Conservation (phyloP, 179 eudicot species). For the Sideroxylon spinosum region DNA sequence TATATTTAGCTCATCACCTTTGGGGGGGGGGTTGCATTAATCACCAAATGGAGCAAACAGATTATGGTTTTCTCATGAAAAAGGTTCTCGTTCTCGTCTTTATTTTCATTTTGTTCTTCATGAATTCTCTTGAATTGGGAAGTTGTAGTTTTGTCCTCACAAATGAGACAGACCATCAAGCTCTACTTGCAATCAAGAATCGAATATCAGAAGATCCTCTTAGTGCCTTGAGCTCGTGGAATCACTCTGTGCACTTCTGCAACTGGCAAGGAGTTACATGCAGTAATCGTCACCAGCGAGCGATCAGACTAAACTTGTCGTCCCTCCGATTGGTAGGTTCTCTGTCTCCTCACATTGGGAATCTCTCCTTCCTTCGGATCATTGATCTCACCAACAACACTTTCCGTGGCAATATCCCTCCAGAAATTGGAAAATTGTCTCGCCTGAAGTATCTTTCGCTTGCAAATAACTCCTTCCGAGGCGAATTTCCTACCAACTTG, state of each 20-base stretch:
- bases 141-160: neutral
- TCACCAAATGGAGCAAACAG: neutral
- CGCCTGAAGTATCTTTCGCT: neutral
- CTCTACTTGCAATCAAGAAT: slow-evolving; percentile 15
- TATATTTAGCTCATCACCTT: neutral
- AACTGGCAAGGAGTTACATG: slow-evolving; percentile 16
- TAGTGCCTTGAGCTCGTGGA: slow-evolving; percentile 19
- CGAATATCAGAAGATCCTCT: slow-evolving; percentile 7
- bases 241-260: slow-evolving; percentile 19
- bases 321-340: slow-evolving; percentile 7
- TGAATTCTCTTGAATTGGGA: neutral
- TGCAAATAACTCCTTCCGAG: slow-evolving; percentile 4
- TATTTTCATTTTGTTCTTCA: neutral
- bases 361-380: slow-evolving; percentile 15
- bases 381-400: slow-evolving; percentile 9
- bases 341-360: slow-evolving; percentile 20
- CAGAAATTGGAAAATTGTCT: neutral
- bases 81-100: neutral
- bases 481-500: slow-evolving; percentile 17
- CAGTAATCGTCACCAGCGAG: slow-evolving; percentile 14
- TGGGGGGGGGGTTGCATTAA: neutral
- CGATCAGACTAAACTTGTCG: neutral
- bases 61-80: neutral
- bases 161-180: slow-evolving; percentile 10
- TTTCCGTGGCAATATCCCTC: slow-evolving; percentile 12